Conservation (phyloP, 2,329 filamentous ascomycete species). For the Aurifilum marmelostoma region DNA sequence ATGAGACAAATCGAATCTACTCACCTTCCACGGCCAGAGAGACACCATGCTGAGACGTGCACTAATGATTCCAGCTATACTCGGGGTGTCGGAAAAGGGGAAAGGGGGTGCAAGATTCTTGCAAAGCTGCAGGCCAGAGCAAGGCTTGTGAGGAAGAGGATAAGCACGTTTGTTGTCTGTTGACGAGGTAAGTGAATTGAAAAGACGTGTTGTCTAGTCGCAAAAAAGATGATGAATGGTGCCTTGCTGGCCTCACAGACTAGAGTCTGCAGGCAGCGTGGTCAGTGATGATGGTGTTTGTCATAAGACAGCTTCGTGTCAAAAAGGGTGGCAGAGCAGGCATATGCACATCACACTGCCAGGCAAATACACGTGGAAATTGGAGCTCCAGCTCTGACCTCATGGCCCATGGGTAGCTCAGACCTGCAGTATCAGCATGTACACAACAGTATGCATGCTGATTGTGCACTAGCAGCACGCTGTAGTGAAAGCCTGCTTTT, state of each 20-base stretch:
- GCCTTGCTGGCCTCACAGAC: conserved; percentile 15
- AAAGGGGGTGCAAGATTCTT: neutral
- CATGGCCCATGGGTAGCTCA: conserved; percentile 4
- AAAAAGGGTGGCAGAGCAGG: neutral
- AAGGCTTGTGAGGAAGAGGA: neutral
- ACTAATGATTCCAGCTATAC: conserved; percentile 1
- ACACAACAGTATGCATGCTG: neutral
- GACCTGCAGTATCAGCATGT: neutral
- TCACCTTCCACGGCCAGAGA: conserved; percentile 83
- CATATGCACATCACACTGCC: neutral
- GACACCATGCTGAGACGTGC: conserved; percentile 66
- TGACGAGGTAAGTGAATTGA: neutral
- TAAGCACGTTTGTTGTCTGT: neutral
- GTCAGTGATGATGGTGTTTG: neutral
- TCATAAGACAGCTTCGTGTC: neutral
- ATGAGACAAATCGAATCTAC: conserved; percentile 32
- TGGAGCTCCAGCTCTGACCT: conserved; percentile 13
- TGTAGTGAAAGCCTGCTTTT: neutral
- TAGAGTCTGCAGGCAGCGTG: conserved; percentile 16
- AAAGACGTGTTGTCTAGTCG: neutral
- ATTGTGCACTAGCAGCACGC: neutral
- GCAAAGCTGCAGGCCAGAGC: neutral
- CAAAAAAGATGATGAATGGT: neutral
- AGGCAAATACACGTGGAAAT: conserved; percentile 9
- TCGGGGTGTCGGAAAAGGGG: neutral